Base-by-base conservation (phyloP, 306 rosid genomes). In the Cyclanthera cordifolia region DNA sequence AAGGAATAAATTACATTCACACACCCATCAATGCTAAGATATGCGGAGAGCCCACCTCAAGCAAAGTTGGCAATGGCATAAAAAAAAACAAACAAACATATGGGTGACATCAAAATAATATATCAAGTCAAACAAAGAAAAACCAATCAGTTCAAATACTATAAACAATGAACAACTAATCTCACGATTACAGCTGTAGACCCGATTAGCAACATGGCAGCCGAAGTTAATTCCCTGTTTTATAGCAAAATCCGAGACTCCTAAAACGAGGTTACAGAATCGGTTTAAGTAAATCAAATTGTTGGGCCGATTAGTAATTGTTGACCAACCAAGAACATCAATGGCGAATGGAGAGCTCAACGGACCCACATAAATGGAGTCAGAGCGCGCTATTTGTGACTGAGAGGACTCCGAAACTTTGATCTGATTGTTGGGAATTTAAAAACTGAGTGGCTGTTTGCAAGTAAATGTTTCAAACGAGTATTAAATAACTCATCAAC, bases 311-410 rank as follows among this genome's bases (percentile, higher is more conserved):
- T 4, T 37, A 1, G 32, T 28, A 4, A n/a, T n/a, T 19, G 50
- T 61, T 10, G 17, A 50, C 5, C 48, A 19, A 39, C 51, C 50
- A 61, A 34, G 69, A 37, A 61, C 69, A 7, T 32, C 47, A 37
- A 41, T 61, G 30, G 30, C 17, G 25, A 21, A 61, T 34, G 20
- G 47, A 4, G 16, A 61, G 20, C 10, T 8, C 17, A 21, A 61
- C n/a, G 69, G 25, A 5, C 69, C 51, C 69, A 39, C 67, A 4
- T 45, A n/a, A 30, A n/a, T 30, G 15, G 46, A 30, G 47, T 59
- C 47, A 58, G 66, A 30, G 4, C 68, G 69, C 69, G 41, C 69
- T 63, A 63, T 41, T 5, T 63, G 51, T 63, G 69, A 63, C 19
- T 39, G 69, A 11, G 51, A 63, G 46, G 24, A 61, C 6, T 25